Conservation (phyloP, 768 basidiomycete species). For the Boletus coccyginus region DNA sequence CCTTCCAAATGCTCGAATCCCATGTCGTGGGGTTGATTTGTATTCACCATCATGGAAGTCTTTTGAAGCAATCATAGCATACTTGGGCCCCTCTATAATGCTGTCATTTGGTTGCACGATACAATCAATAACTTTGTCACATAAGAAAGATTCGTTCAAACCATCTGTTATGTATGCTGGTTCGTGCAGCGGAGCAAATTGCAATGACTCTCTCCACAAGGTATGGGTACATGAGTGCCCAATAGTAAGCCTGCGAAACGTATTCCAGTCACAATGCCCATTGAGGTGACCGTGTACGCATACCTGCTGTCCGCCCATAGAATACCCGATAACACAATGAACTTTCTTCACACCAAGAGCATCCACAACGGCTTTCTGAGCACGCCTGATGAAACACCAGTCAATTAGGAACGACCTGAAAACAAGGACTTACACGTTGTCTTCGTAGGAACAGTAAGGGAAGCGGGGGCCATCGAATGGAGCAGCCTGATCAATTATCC, state of each 20-base stretch:
- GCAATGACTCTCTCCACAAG: constrained; percentile 35
- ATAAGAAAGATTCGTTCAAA: neutral
- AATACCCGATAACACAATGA: constrained; percentile 28
- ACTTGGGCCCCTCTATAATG: constrained; percentile 40
- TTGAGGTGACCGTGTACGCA: neutral
- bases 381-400: constrained; percentile 34
- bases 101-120: constrained; percentile 25
- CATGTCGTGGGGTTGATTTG: constrained; percentile 35
- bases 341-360: constrained; percentile 33
- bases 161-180: neutral
- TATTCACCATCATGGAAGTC: constrained; percentile 39
- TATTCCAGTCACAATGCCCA: constrained; percentile 45
- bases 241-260: constrained; percentile 48
- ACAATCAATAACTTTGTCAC: neutral
- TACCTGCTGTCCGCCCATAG: neutral
- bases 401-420: neutral
- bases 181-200: constrained; percentile 39
- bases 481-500: constrained; percentile 17
- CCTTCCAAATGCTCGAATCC: constrained; percentile 51
- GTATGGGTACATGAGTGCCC: constrained; percentile 50
- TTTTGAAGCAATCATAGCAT: constrained; percentile 48
- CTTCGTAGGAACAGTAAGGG: constrained; percentile 28
- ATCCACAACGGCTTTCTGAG: constrained; percentile 45
- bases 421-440: constrained; percentile 21
- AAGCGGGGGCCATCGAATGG: constrained; percentile 33